Conservation (phyloP, 2,329 filamentous ascomycete species). For the Epichloe uncinata region DNA sequence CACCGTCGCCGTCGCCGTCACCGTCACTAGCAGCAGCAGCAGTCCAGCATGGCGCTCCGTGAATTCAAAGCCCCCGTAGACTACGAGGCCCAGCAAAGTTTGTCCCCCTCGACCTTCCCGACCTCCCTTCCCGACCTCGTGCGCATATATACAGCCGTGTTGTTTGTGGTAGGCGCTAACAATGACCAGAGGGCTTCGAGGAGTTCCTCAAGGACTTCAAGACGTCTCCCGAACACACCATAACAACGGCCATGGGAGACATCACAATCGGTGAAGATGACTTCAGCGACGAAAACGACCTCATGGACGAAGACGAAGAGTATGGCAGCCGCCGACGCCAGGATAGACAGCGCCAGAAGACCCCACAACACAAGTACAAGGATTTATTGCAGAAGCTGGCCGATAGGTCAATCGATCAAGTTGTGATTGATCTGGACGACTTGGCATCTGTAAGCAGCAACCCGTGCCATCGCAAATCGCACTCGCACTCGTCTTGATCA, state of each 20-base stretch:
- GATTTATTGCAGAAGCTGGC: slow-evolving; percentile 76
- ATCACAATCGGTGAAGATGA: slow-evolving; percentile 81
- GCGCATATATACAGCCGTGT: not conserved
- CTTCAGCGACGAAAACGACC: slow-evolving; percentile 80
- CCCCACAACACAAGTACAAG: slow-evolving; percentile 75
- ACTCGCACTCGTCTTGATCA: not conserved
- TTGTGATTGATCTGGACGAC: slow-evolving; percentile 84
- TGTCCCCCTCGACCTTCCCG: slow-evolving; percentile 16
- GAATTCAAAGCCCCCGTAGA: slow-evolving; percentile 68
- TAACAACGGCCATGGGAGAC: slow-evolving; percentile 70
- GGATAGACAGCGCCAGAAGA: slow-evolving; percentile 33
- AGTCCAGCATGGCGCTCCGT: slow-evolving; percentile 64
- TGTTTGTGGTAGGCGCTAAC: not conserved
- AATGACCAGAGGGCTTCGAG: slow-evolving; percentile 57
- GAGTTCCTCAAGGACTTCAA: slow-evolving; percentile 85
- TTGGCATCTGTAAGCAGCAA: slow-evolving; percentile 48
- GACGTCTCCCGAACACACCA: slow-evolving; percentile 53
- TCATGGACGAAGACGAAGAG: slow-evolving; percentile 72
- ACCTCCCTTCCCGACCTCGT: not conserved
- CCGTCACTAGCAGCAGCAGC: not conserved
- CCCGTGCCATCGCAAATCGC: not conserved
- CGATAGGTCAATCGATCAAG: slow-evolving; percentile 62
- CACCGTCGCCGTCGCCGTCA: not conserved
- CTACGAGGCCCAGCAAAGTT: slow-evolving; percentile 77
- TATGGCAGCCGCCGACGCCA: slow-evolving; percentile 35